These are phyloP conservation scores for Areca catechu DNA, from an alignment of 176 grass and related monocot species.

Conservation along the genomic window DNA sequence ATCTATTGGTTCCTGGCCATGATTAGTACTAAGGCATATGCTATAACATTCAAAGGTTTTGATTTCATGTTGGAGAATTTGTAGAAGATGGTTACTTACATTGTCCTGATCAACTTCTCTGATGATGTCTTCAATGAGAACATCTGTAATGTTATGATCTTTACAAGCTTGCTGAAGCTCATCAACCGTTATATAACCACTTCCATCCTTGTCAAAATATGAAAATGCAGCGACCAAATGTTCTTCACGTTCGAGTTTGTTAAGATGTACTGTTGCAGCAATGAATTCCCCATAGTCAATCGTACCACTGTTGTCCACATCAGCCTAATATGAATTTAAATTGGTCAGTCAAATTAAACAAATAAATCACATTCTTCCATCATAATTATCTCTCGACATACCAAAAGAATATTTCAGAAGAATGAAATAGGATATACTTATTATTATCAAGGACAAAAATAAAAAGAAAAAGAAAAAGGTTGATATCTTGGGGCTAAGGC, in stretches of 20 bases:
- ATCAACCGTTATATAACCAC: constrained; percentile 46
- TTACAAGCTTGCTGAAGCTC: constrained; percentile 77
- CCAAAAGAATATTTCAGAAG: neutral
- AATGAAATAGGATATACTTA: neutral
- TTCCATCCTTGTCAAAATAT: constrained; percentile 28
- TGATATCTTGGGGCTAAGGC: too few species aligned
- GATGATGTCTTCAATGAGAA: constrained; percentile 56
- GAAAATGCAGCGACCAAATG: constrained; percentile 48
- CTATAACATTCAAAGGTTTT: neutral
- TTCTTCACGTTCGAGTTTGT: constrained; percentile 69
- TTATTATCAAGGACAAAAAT: too few species aligned
- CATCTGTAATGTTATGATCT: constrained; percentile 63
- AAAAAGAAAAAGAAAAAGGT: too few species aligned
- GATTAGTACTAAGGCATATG: neutral
- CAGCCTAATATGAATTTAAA: constrained; percentile 22
- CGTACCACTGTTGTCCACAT: constrained; percentile 48
- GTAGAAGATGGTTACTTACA: neutral
- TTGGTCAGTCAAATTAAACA: neutral
- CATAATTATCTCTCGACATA: too few species aligned
- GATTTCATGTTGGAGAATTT: neutral
- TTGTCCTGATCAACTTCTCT: constrained; percentile 72
- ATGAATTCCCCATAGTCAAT: constrained; percentile 79
- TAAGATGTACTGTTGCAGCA: constrained; percentile 58
- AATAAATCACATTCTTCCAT: too few species aligned
- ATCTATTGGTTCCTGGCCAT: neutral